phyloP scores from a whole-genome alignment of 768 basidiomycete genomes.

The Suillus plorans region DNA sequence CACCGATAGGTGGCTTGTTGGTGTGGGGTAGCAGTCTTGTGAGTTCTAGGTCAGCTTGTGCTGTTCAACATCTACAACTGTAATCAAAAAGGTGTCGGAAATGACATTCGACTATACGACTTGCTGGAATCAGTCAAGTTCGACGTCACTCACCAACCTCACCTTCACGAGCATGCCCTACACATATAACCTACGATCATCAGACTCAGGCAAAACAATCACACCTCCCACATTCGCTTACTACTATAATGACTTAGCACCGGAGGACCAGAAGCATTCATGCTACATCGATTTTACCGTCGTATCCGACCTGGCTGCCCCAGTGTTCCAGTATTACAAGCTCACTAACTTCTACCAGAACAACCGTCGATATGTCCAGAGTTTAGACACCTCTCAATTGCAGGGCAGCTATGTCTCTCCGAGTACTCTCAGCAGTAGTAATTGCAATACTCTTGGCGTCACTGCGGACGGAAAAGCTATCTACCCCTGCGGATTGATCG shows the following conservation, averaged over 20 bases:
- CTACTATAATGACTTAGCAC: conserved; percentile 46
- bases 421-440: conserved; percentile 55
- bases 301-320: conserved; percentile 68
- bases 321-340: conserved; percentile 95
- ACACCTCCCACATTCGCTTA: conserved; percentile 75
- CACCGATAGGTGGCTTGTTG: conserved; percentile 91
- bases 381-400: conserved; percentile 81
- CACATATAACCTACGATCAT: conserved; percentile 64
- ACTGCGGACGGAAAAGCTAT: conserved; percentile 51
- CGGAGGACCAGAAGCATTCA: conserved; percentile 47
- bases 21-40: conserved; percentile 84
- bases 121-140: conserved; percentile 65
- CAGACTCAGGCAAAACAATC: conserved; percentile 46
- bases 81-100: conserved; percentile 69
- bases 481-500: conserved; percentile 97
- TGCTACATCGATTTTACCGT: conserved; percentile 85
- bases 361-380: conserved; percentile 96
- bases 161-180: conserved; percentile 57
- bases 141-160: conserved; percentile 32
- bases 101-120: conserved; percentile 95
- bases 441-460: conserved; percentile 87
- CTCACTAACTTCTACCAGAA: conserved; percentile 98
- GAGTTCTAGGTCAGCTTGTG: conserved; percentile 24
- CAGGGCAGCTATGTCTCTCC: conserved; percentile 62
- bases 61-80: conserved; percentile 3